Conservation (phyloP, 2,329 filamentous ascomycete species). For the Pyrenophora tritici-repentis region DNA sequence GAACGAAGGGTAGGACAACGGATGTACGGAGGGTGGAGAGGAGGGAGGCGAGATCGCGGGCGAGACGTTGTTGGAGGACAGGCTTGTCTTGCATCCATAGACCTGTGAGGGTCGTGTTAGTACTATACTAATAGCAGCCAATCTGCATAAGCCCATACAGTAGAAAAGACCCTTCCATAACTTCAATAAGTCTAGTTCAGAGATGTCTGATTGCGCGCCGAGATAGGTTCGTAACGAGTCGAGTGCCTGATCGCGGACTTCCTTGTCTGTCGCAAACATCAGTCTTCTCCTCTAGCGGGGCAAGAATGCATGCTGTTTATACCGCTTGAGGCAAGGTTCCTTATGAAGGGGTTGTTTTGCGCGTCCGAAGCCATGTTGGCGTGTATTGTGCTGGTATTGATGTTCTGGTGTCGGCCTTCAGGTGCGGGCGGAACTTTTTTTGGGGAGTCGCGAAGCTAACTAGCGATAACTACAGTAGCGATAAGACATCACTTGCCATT, state of each 20-base stretch:
- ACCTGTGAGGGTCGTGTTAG: conserved; percentile 50
- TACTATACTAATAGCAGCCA: neutral
- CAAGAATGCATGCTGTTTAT: conserved; percentile 33
- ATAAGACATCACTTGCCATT: conserved; percentile 17
- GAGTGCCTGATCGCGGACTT: conserved; percentile 77
- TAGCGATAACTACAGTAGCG: too few species aligned
- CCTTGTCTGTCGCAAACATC: conserved; percentile 65
- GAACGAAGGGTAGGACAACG: conserved; percentile 51
- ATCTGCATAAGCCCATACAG: conserved; percentile 53
- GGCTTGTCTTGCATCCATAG: conserved; percentile 94
- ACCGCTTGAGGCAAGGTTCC: conserved; percentile 85
- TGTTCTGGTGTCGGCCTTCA: conserved; percentile 8
- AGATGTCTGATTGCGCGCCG: conserved; percentile 64
- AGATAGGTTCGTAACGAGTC: conserved; percentile 79
- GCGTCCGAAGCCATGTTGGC: conserved; percentile 45
- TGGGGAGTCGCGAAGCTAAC: conserved; percentile 14
- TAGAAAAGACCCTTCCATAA: conserved; percentile 96
- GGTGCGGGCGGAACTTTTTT: conserved; percentile 29
- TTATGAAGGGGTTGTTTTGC: conserved; percentile 71
- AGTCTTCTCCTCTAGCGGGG: neutral
- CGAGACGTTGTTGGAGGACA: conserved; percentile 82
- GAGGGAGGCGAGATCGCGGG: conserved; percentile 75
- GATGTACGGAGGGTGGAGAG: conserved; percentile 61
- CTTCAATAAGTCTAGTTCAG: conserved; percentile 76
- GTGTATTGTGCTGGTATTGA: conserved; percentile 1